phyloP scores from a whole-genome alignment of 345 rosid genomes.

The Luvunga scandens region DNA sequence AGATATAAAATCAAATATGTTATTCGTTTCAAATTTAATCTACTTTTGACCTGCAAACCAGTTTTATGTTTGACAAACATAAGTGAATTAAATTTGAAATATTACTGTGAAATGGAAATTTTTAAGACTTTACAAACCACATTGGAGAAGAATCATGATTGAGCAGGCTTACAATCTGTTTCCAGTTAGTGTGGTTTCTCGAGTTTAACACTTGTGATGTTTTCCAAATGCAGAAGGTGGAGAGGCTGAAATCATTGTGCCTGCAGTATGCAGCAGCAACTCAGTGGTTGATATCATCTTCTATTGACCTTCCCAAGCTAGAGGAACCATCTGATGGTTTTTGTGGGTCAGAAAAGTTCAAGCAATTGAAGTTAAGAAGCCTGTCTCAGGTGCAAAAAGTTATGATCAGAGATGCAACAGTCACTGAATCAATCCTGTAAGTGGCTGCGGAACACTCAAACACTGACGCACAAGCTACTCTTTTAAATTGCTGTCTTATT shows the following conservation, averaged over 20 bases:
- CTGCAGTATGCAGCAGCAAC: slow-evolving; percentile 91
- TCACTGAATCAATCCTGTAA: slow-evolving; percentile 82
- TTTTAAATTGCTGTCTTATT: not conserved
- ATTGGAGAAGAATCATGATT: not conserved
- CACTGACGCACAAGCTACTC: not conserved
- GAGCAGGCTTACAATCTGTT: not conserved
- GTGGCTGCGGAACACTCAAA: not conserved
- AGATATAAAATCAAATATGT: not conserved
- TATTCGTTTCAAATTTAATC: not conserved
- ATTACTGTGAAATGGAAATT: not conserved
- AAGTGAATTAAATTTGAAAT: not conserved
- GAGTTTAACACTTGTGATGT: slow-evolving; percentile 13
- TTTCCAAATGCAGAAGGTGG: slow-evolving; percentile 76
- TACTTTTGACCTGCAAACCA: not conserved
- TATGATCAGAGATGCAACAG: slow-evolving; percentile 35
- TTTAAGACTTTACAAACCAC: not conserved
- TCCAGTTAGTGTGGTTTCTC: not conserved
- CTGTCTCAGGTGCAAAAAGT: slow-evolving; percentile 41
- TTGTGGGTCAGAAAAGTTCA: slow-evolving; percentile 26
- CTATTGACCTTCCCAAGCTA: slow-evolving; percentile 52
- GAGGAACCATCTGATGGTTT: slow-evolving; percentile 36
- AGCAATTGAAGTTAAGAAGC: slow-evolving; percentile 36
- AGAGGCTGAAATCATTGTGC: slow-evolving; percentile 79
- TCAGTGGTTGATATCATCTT: slow-evolving; percentile 92
- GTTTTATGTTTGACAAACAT: not conserved